A percentile compares a stretch with the other conserved stretches of the same genome.
Evolutionary conservation across 2,329 filamentous ascomycete genomes (phyloP).

Genomic region (Podosphaera xanthii): DNA sequence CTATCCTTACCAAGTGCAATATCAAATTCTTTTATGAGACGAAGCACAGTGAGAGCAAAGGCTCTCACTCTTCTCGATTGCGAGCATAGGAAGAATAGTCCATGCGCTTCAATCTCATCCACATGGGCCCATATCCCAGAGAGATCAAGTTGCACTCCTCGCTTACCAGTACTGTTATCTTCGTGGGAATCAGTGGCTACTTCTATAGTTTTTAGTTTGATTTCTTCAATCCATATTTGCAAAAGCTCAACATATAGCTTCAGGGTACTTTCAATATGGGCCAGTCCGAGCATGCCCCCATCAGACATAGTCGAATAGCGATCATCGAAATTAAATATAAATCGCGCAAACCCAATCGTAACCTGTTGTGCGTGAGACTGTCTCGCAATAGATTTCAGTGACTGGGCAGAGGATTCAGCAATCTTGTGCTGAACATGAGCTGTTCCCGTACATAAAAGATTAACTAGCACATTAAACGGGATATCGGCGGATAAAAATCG

Average conservation of each 20-base stretch:
- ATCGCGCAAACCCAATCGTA: slow-evolving; percentile 85
- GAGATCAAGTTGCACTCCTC: slow-evolving; percentile 59
- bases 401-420: slow-evolving; percentile 75
- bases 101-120: slow-evolving; percentile 90
- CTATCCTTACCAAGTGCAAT: slow-evolving; percentile 58
- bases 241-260: slow-evolving; percentile 82
- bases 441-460: slow-evolving; percentile 84
- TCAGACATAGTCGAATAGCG: slow-evolving; percentile 96
- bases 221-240: slow-evolving; percentile 94
- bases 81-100: slow-evolving; percentile 89
- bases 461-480: slow-evolving; percentile 81
- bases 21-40: slow-evolving; percentile 85
- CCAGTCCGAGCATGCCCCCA: slow-evolving; percentile 81
- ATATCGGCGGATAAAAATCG: slow-evolving; percentile 83
- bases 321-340: slow-evolving; percentile 97
- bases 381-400: slow-evolving; percentile 80
- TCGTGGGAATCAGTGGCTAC: slow-evolving; percentile 42
- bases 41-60: slow-evolving; percentile 79
- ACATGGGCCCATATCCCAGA: slow-evolving; percentile 82
- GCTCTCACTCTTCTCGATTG: slow-evolving; percentile 75
- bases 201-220: slow-evolving; percentile 63
- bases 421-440: slow-evolving; percentile 88
- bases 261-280: slow-evolving; percentile 84
- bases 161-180: slow-evolving; percentile 37
- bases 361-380: slow-evolving; percentile 89